Evolutionary conservation across 2,329 filamentous ascomycete genomes (phyloP), one percentile per base, ranked within the genome.

Genomic region (Neobulgaria alba): DNA sequence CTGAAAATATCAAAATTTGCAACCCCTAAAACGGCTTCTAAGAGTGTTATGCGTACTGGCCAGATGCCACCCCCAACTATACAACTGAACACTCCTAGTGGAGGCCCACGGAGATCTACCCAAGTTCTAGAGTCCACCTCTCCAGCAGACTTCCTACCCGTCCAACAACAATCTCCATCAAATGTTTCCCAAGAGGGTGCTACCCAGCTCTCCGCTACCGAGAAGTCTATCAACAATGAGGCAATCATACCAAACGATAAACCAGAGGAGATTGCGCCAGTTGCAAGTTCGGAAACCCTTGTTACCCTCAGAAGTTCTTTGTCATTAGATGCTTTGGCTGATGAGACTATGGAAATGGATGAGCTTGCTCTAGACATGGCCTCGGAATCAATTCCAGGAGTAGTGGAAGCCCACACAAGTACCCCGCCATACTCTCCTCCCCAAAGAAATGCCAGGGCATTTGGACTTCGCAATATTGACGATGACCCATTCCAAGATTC

Each of bases 391-490:
- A n/a, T n/a, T n/a, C n/a, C n/a, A n/a, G 36, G 43, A 14, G 38
- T 48, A 19, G 34, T 30, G 10, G 42, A 48, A 36, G 44, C 49
- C 20, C 17, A 35, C 9, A 36, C 45, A 12, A 55, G 41, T 15
- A 57, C 52, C 14, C 53, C 56, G 23, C 44, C 47, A 14, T 31
- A 19, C 14, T 55, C 53, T 18, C 54, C 57, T 20, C 45, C 48
- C 12, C 32, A 30, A 20, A 39, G 46, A 19, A 53, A 40, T 29
- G 47, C 30, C 14, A 49, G 47, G 5, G 29, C 46, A 3, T 72
- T 69, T 46, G 59, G 57, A 10, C 63, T 77, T 4, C 66, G 71
- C 7, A 58, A 68, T 10, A 68, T 69, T 50, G 68, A 75, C 23
- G 52, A 71, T 4, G 58, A 66, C 32, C 63, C 65, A 3, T 67